These are phyloP conservation scores for Westerdykella ornata DNA, from an alignment of 2,329 filamentous ascomycete genomes.

Conservation along the genomic window DNA sequence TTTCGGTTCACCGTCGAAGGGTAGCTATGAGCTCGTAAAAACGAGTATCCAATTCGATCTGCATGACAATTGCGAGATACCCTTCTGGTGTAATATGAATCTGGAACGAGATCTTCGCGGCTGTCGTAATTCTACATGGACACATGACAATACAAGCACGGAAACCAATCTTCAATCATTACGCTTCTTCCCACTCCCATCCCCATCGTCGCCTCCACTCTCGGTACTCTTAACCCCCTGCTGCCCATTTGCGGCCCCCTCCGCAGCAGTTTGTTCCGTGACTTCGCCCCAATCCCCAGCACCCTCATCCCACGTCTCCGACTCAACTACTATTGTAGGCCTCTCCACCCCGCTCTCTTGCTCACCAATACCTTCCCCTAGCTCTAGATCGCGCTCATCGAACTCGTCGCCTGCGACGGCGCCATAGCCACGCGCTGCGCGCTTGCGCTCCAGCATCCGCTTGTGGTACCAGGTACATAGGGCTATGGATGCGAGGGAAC, in stretches of 20 bases:
- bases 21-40: slow-evolving; percentile 33
- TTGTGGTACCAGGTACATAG: slow-evolving; percentile 89
- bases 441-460: slow-evolving; percentile 85
- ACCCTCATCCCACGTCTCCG: slow-evolving; percentile 95
- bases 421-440: slow-evolving; percentile 65
- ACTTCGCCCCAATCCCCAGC: slow-evolving; percentile 58
- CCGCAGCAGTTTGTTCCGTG: slow-evolving; percentile 40
- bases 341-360: slow-evolving; percentile 60
- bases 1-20: slow-evolving; percentile 23
- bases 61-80: slow-evolving; percentile 12
- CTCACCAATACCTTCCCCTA: slow-evolving; percentile 53
- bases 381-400: slow-evolving; percentile 58
- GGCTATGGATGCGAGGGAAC: slow-evolving; percentile 63
- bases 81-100: background rate
- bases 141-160: slow-evolving; percentile 1
- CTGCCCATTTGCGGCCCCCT: slow-evolving; percentile 24
- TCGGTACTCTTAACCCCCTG: slow-evolving; percentile 6
- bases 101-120: background rate
- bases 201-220: slow-evolving; percentile 18
- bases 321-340: slow-evolving; percentile 63
- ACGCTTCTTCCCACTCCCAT: slow-evolving; percentile 37
- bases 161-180: slow-evolving; percentile 31
- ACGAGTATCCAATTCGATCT: slow-evolving; percentile 31
- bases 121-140: background rate
- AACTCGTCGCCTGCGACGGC: slow-evolving; percentile 58